Evolutionary conservation across 1,284 basidiomycete genomes (phyloP).

Genomic region (Rhodotorula glutinis): DNA sequence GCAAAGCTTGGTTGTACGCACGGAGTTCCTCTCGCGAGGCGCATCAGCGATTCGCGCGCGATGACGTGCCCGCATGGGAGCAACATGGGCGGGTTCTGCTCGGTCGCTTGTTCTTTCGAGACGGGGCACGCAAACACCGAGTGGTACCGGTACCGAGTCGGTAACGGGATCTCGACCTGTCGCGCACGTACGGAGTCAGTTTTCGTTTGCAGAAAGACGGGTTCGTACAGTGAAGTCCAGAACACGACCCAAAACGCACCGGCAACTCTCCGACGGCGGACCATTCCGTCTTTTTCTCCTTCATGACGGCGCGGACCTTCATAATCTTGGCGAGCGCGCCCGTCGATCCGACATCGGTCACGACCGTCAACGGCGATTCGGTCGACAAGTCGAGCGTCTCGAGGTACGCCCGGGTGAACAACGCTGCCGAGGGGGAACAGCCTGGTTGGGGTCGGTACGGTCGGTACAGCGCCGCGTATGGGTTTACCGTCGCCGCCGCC

Average conservation of each 20-base stretch:
- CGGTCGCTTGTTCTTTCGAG: conserved; percentile 84
- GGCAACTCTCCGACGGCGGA: conserved; percentile 50
- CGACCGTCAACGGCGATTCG: conserved; percentile 47
- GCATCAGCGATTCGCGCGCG: conserved; percentile 78
- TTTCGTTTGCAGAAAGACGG: no score
- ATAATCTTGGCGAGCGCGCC: conserved; percentile 49
- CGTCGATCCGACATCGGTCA: conserved; percentile 50
- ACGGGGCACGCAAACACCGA: conserved; percentile 97
- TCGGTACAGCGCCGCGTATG: conserved; percentile 62
- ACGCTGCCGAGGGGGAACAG: conserved; percentile 1
- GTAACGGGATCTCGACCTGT: conserved; percentile 90
- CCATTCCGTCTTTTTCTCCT: conserved; percentile 51
- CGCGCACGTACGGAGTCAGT: conserved; percentile 60
- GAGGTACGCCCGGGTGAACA: conserved; percentile 36
- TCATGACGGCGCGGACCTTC: conserved; percentile 51
- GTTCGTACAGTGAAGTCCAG: no score
- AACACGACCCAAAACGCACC: no score
- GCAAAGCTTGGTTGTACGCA: conserved; percentile 52
- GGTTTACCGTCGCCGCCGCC: no score
- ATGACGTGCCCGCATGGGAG: conserved; percentile 92
- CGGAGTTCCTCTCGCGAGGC: conserved; percentile 81
- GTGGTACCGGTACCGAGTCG: conserved; percentile 75
- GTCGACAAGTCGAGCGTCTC: conserved; percentile 23
- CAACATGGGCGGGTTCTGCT: conserved; percentile 95
- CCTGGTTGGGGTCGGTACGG: conserved; percentile 40